These are phyloP conservation scores for Fallopia convolvulus DNA, from an alignment of 148 eudicot genomes.

Conservation along the genomic window DNA sequence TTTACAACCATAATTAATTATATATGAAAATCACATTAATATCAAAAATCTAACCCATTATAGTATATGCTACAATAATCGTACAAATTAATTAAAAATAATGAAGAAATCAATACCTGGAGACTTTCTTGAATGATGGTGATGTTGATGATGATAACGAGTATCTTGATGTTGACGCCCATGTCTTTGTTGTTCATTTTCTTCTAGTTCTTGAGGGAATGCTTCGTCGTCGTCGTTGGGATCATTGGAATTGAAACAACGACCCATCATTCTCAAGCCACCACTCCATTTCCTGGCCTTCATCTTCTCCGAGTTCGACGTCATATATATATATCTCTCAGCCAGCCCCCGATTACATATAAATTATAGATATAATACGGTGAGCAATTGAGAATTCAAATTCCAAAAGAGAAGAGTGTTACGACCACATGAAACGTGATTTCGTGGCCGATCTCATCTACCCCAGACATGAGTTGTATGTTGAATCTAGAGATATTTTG, in stretches of 20 bases:
- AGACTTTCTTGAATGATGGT: neutral
- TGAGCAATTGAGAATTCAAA: neutral
- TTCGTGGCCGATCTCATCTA: neutral
- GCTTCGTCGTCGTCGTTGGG: constrained; percentile 7
- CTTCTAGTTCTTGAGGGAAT: constrained; percentile 1
- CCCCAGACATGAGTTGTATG: neutral
- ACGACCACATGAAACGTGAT: too few species aligned
- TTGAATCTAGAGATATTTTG: neutral
- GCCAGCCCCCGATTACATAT: neutral
- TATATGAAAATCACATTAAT: neutral
- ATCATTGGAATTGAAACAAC: constrained; percentile 48
- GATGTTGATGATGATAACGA: constrained; percentile 1
- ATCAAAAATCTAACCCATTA: too few species aligned
- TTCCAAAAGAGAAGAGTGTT: too few species aligned
- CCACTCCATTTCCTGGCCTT: constrained; percentile 32
- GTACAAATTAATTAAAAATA: neutral
- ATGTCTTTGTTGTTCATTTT: neutral
- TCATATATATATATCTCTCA: neutral
- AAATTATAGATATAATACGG: neutral
- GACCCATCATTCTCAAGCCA: constrained; percentile 44
- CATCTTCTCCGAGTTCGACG: constrained; percentile 23
- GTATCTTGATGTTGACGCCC: constrained; percentile 11
- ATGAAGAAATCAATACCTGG: neutral
- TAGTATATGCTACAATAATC: too few species aligned
- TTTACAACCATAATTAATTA: neutral